Evolutionary conservation across 805 yeast genomes (phyloP), one percentile per base, ranked within the genome.

Genomic region (Maudiozyma turicensis): DNA sequence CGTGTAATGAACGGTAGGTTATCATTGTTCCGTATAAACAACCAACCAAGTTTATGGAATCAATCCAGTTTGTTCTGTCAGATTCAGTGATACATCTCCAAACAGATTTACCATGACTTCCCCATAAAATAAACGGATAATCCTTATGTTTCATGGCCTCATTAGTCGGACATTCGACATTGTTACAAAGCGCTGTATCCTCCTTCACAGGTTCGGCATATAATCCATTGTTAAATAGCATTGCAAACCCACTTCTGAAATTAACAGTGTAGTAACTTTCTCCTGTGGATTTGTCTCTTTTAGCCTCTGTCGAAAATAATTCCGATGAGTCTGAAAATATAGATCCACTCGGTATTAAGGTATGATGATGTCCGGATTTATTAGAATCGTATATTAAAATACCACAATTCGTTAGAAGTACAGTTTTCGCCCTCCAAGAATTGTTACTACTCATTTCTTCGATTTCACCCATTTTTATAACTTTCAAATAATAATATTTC

Each of bases 51-150:
- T 65, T 62, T 11, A 64, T 76, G 7, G 76, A 63, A 34, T 68
- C 69, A 39, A 82, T 72, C 90, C 90, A 84, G 26, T 75, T 74
- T n/a, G 64, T 58, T 63, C 75, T 66, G 40, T 80, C 86, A 26
- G 64, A 63, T n/a, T 61, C 59, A 26, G 67, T 65, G 6, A 59
- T 64, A 11, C 80, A 78, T 55, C 67, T 66, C 58, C 72, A 75
- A 1, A 66, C 56, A 40, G 65, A 67, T 47, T 67, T 72, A 29
- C 51, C 50, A 29, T 49, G 44, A 1, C 20, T 15, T 7, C 45
- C 44, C 50, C 51, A 48, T 8, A 52, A 31, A 31, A 20, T 9
- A 2, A 46, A 33, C 31, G 32, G 28, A 10, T 32, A 34, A 11
- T 45, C 44, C 9, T 34, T 31, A 6, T 32, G 38, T 7, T 8